Conservation (phyloP, 441 rosid species). For the Eutrema salsugineum region DNA sequence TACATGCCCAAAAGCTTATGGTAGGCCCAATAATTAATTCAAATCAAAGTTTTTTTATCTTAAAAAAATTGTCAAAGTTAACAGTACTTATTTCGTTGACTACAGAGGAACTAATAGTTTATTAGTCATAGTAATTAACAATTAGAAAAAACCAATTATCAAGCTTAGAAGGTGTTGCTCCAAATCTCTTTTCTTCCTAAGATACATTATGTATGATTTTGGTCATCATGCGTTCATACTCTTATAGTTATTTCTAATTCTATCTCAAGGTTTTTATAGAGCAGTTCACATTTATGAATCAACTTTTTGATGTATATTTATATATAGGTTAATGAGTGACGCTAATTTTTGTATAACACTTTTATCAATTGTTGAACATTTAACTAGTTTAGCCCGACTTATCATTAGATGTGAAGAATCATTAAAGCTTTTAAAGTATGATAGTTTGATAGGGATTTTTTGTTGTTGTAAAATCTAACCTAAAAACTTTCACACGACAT, state of each 20-base stretch:
- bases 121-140: not conserved
- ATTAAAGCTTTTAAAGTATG: not conserved
- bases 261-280: not conserved
- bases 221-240: not conserved
- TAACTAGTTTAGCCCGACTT: not conserved
- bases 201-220: not conserved
- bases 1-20: conserved; percentile 10
- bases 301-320: not conserved
- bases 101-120: not conserved
- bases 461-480: too few relatives aligned
- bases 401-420: not conserved
- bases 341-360: not conserved
- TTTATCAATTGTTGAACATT: not conserved
- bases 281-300: not conserved
- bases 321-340: not conserved
- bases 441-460: not conserved
- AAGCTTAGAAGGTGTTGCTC: not conserved
- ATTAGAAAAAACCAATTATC: not conserved
- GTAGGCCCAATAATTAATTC: conserved; percentile 12
- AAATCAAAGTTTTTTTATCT: not conserved
- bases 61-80: not conserved
- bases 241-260: not conserved
- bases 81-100: conserved; percentile 14
- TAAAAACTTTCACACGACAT: too few relatives aligned
- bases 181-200: not conserved